Evolutionary conservation across 352 stramenopile genomes (phyloP), one percentile per base, ranked within the genome.

Genomic region (Blastocystis sp.): DNA sequence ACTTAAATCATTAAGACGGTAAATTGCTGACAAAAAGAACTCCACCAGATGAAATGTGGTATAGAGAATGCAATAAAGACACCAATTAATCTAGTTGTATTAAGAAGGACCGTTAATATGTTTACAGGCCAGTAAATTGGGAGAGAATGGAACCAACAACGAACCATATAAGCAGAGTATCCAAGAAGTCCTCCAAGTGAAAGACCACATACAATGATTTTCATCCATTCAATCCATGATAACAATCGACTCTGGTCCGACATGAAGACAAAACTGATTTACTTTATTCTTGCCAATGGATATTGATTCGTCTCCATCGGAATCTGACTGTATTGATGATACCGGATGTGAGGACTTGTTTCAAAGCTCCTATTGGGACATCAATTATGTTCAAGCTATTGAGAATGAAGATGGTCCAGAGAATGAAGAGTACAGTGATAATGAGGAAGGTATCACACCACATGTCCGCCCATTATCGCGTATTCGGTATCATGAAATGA

Each of bases 11-110:
- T 57, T 87, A 1, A 54, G 77, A 24, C 67, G 61, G 57, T 87
- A 87, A 77, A 87, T 87, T 7, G 77, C 77, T 12, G 77, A 57
- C 49, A 87, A 75, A 87, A 87, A 54, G 49, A 87, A 87, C 67
- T 87, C 77, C 14, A 74, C 12, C 1, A 87, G 43, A n/a, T 87
- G 77, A 75, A 87, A 87, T 21, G 21, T 7, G n/a, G 39, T 21
- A 75, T 37, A 35, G 12, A 87, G n/a, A 32, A 87, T 37, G 4
- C 61, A 59, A 74, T 87, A 87, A 4, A 87, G 29, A 57, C 61
- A 87, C 77, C 77, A 87, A 27, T 63, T 83, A 9, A 83, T 19
- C 71, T 83, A 83, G 7, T n/a, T 5, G 42, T 37, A 49, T n/a
- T 67, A 16, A 54, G 16, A 27, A 39, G 0, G 1, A 63, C 0